These are phyloP conservation scores for Irpex sp. DNA, from an alignment of 1,284 basidiomycete genomes.

Conservation along the genomic window DNA sequence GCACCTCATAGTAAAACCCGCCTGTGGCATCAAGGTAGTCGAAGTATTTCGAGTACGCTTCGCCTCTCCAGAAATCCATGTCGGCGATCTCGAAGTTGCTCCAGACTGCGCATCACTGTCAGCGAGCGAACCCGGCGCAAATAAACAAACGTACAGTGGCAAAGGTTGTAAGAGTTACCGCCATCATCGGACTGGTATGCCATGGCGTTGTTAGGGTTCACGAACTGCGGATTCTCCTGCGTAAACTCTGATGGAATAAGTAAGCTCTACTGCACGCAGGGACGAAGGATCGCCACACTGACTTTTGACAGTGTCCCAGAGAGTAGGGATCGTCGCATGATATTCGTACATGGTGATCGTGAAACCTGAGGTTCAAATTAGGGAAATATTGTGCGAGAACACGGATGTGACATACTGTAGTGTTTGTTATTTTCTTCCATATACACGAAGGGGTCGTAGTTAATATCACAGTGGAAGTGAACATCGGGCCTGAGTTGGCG, in stretches of 20 bases:
- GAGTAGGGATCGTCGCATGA: constrained; percentile 66
- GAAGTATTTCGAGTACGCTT: constrained; percentile 73
- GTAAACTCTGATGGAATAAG: constrained; percentile 51
- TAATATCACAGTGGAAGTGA: constrained; percentile 71
- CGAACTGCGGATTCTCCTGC: constrained; percentile 52
- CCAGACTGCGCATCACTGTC: constrained; percentile 47
- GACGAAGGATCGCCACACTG: constrained; percentile 6
- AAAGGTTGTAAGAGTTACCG: constrained; percentile 66
- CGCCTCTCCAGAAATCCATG: constrained; percentile 55
- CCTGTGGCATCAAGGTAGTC: constrained; percentile 67
- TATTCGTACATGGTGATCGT: constrained; percentile 79
- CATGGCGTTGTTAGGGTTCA: constrained; percentile 66
- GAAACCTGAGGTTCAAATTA: constrained; percentile 42
- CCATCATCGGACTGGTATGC: constrained; percentile 65
- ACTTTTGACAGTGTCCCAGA: constrained; percentile 66
- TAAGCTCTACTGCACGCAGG: neutral
- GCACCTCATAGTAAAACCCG: constrained; percentile 76
- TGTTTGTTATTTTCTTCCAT: constrained; percentile 75
- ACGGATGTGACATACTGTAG: constrained; percentile 39
- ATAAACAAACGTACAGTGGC: constrained; percentile 52
- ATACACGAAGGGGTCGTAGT: constrained; percentile 71
- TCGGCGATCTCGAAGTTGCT: constrained; percentile 78
- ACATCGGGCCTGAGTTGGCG: constrained; percentile 49
- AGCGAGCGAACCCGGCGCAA: neutral
- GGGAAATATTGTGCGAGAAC: neutral